phyloP scores from a whole-genome alignment of 768 basidiomycete species.

The Trametes cubensis region DNA sequence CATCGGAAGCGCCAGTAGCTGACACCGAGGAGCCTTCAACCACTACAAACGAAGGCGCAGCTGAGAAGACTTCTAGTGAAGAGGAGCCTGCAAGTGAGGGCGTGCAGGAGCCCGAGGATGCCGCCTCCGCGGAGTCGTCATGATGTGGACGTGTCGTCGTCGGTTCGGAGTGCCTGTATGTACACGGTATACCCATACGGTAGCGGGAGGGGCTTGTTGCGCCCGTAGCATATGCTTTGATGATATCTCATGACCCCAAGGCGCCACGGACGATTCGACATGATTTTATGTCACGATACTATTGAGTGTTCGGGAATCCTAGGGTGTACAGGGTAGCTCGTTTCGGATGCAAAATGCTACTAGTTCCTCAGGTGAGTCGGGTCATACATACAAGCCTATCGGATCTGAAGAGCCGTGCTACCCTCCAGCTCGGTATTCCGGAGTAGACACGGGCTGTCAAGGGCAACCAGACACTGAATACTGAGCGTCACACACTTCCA shows the following conservation, averaged over 20 bases:
- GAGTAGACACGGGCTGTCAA: no score
- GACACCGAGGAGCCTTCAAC: neutral
- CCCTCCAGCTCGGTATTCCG: no score
- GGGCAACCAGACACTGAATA: no score
- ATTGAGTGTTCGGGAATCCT: no score
- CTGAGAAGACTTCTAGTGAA: neutral
- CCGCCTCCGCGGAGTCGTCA: slow-evolving; percentile 5
- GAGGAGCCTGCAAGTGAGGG: neutral
- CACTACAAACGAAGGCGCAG: neutral
- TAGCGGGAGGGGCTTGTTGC: neutral
- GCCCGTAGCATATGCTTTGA: neutral
- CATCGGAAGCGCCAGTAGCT: neutral
- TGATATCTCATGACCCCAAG: neutral
- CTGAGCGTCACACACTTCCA: no score
- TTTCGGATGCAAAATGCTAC: no score
- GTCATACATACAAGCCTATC: no score
- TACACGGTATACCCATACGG: slow-evolving; percentile 5
- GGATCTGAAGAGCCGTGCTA: no score
- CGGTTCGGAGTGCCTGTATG: neutral
- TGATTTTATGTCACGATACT: no score
- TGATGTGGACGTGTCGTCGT: neutral
- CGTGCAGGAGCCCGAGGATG: neutral
- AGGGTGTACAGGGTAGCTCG: no score
- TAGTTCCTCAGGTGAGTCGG: no score
- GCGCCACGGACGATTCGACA: no score